These are phyloP conservation scores for Trichomonascaceae sp. DNA, from an alignment of 1,139 yeast genomes.

Conservation along the genomic window DNA sequence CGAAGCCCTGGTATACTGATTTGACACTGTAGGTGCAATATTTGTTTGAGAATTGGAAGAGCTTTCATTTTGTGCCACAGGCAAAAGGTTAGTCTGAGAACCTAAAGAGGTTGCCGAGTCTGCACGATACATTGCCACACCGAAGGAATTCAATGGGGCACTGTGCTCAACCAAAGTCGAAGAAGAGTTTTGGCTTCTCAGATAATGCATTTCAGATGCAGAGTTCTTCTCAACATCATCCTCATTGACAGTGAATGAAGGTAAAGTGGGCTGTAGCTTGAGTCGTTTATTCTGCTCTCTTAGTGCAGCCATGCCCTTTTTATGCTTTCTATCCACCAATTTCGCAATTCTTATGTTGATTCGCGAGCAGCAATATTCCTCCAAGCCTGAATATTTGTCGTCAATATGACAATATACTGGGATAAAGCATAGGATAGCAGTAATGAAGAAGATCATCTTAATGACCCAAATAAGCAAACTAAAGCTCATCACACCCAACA, in stretches of 20 bases:
- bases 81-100: constrained; percentile 6
- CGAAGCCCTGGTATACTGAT: neutral
- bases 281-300: constrained; percentile 20
- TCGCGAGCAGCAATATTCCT: constrained; percentile 52
- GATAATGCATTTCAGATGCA: neutral
- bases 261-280: constrained; percentile 14
- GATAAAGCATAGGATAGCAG: constrained; percentile 51
- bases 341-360: constrained; percentile 51
- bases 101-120: constrained; percentile 3
- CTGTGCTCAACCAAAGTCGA: constrained; percentile 5
- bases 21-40: neutral
- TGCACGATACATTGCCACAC: neutral
- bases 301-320: constrained; percentile 25
- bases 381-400: constrained; percentile 38
- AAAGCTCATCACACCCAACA: constrained; percentile 67
- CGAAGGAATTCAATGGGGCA: neutral
- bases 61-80: neutral
- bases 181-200: constrained; percentile 1
- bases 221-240: constrained; percentile 3
- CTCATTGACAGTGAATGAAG: constrained; percentile 11
- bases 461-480: constrained; percentile 72
- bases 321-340: constrained; percentile 46
- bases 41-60: neutral
- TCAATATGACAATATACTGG: constrained; percentile 49
- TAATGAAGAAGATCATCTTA: constrained; percentile 53